Evolutionary conservation across 2,329 filamentous ascomycete species (phyloP), one percentile per base, ranked within the genome.

Genomic region (Xylariaceae sp.): DNA sequence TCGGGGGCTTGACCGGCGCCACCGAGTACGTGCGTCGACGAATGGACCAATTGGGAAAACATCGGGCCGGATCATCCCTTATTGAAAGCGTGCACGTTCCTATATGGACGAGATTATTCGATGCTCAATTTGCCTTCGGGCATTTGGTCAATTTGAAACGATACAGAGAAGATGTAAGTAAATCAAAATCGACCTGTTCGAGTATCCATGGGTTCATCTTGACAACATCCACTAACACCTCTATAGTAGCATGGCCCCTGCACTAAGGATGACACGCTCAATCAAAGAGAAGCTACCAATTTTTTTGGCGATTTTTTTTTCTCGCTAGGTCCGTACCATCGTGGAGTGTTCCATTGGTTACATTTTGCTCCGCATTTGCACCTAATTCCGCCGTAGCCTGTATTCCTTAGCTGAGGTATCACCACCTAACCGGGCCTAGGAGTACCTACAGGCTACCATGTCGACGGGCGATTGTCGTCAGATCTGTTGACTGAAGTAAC

Each of bases 221-320:
- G 23, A 30, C 23, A 30, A 30, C 23, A 30, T 30, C 37, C 37
- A 35, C 30, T 42, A 52, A 39, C 35, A 45, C 7, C 13, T 17
- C 15, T 13, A 39, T 49, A 65, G 63, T 88, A 89, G 87, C 87
- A 89, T 89, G 86, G 86, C 86, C 87, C 83, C 82, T 86, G 83
- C 82, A 86, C 89, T 92, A 93, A 93, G 89, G 89, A 92, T 93
- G 89, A 92, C 88, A 92, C 87, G 86, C 86, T 88, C 81, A 84
- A 86, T 84, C 85, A 88, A 88, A 88, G 86, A 88, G 86, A 87
- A 84, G 82, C 84, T 83, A 81, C 80, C 79, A 80, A 78, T 84
- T 83, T 85, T 87, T 86, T 86, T 83, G 39, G 44, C 58, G 34
- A 49, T 7, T 50, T 60, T 58, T 71, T 71, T 70, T 35, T 64